These are phyloP conservation scores for Sarocladium strictum DNA, from an alignment of 2,329 filamentous ascomycete species.

Conservation along the genomic window DNA sequence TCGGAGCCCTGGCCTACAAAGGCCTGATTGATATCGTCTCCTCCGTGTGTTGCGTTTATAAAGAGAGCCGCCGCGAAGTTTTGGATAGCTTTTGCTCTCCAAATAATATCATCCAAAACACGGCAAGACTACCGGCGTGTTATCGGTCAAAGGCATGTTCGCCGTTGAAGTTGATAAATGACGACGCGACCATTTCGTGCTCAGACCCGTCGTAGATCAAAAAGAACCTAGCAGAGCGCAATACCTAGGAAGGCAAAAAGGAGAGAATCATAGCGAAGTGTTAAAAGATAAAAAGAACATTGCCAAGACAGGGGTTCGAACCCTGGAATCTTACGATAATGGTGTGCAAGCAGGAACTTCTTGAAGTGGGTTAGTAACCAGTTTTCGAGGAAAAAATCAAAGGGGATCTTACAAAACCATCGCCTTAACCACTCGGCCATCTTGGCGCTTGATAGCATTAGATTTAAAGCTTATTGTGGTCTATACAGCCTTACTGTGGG, in stretches of 20 bases:
- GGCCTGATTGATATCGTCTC: not conserved
- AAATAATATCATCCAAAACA: not conserved
- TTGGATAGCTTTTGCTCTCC: not conserved
- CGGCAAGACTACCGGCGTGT: too few relatives aligned
- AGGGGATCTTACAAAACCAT: slow-evolving; percentile 16
- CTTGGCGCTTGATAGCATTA: slow-evolving; percentile 14
- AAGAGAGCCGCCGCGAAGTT: not conserved
- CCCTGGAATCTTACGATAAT: slow-evolving; percentile 19
- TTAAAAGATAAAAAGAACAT: slow-evolving; percentile 1
- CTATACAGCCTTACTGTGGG: not conserved
- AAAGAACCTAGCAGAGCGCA: not conserved
- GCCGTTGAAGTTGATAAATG: too few relatives aligned
- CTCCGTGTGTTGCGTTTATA: not conserved
- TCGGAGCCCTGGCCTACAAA: not conserved
- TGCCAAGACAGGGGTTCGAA: slow-evolving; percentile 21
- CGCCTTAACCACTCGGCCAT: slow-evolving; percentile 21
- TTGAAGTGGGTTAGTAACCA: not conserved
- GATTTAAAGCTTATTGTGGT: not conserved
- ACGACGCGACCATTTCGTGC: too few relatives aligned
- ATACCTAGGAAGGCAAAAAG: not conserved
- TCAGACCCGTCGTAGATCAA: too few relatives aligned
- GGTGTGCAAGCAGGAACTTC: slow-evolving; percentile 14
- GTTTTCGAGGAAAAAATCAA: slow-evolving; percentile 6
- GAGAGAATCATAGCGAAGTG: not conserved
- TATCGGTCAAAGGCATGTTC: too few relatives aligned